These are phyloP conservation scores for Pseudogymnoascus sp. DNA, from an alignment of 2,329 filamentous ascomycete species.

Conservation along the genomic window DNA sequence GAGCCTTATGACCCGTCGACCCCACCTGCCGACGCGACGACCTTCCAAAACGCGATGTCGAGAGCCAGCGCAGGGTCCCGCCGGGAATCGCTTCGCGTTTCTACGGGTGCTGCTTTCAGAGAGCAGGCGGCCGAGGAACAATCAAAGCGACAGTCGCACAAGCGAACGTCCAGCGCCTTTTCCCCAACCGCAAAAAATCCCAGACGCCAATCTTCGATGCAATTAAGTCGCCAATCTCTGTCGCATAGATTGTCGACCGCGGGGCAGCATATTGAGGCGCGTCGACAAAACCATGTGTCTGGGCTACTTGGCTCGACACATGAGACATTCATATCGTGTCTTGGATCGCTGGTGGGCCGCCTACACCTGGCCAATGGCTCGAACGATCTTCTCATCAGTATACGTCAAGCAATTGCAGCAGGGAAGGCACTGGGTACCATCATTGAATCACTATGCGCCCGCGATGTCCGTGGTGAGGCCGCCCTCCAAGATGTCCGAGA, in stretches of 20 bases:
- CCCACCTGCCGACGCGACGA: conserved; percentile 49
- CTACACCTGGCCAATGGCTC: conserved; percentile 86
- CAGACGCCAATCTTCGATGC: conserved; percentile 17
- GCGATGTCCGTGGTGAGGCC: conserved; percentile 60
- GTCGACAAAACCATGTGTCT: conserved; percentile 67
- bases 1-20: conserved; percentile 56
- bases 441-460: conserved; percentile 72
- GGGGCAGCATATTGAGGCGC: conserved; percentile 31
- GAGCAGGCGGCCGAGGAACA: conserved; percentile 22
- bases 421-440: conserved; percentile 72
- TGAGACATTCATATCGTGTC: conserved; percentile 79
- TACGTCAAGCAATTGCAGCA: conserved; percentile 73
- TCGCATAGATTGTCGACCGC: conserved; percentile 66
- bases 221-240: conserved; percentile 24
- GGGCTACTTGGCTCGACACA: conserved; percentile 72
- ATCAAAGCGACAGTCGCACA: conserved; percentile 23
- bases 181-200: conserved; percentile 18
- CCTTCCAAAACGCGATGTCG: conserved; percentile 40
- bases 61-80: conserved; percentile 27
- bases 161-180: conserved; percentile 20
- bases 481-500: conserved; percentile 60
- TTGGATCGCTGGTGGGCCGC: conserved; percentile 85
- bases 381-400: conserved; percentile 70
- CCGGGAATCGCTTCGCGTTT: conserved; percentile 24
- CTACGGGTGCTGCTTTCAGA: conserved; percentile 21